Conservation (phyloP, 2,329 filamentous ascomycete genomes). For the Claviceps spartinae region DNA sequence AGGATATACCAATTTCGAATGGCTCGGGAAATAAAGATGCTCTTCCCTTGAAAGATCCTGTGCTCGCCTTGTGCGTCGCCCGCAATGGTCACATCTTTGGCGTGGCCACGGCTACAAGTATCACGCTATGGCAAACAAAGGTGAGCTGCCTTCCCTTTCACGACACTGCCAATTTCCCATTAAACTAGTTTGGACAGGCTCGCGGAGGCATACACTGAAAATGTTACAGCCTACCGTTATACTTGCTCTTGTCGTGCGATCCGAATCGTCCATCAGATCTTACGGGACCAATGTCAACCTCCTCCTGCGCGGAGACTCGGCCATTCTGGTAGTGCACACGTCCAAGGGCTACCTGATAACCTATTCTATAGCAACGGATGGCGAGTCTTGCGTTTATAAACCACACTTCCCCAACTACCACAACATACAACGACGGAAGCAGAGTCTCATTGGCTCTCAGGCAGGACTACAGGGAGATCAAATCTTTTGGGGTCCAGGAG, state of each 20-base stretch:
- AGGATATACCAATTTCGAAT: constrained; percentile 8
- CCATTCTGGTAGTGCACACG: constrained; percentile 84
- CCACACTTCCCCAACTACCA: constrained; percentile 60
- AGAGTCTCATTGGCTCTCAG: constrained; percentile 46
- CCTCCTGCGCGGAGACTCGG: constrained; percentile 77
- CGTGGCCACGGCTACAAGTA: constrained; percentile 68
- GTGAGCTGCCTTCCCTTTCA: constrained; percentile 29
- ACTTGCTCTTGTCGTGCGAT: constrained; percentile 73
- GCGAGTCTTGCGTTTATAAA: constrained; percentile 71
- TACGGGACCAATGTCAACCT: constrained; percentile 81
- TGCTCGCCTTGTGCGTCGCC: constrained; percentile 64
- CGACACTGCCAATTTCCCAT: neutral
- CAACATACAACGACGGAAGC: constrained; percentile 47
- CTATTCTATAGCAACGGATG: constrained; percentile 79
- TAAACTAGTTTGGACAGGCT: neutral
- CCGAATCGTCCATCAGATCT: constrained; percentile 59
- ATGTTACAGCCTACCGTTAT: constrained; percentile 69
- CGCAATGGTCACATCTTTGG: constrained; percentile 73
- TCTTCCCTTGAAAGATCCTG: constrained; percentile 44
- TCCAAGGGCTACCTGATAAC: constrained; percentile 79
- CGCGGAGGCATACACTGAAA: neutral
- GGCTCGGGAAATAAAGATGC: constrained; percentile 14
- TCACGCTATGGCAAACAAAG: constrained; percentile 96
- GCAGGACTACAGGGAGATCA: constrained; percentile 43
- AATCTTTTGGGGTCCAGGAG: constrained; percentile 62